Base-by-base conservation (phyloP, 495 filamentous ascomycete genomes). In the Neurospora sp. region DNA sequence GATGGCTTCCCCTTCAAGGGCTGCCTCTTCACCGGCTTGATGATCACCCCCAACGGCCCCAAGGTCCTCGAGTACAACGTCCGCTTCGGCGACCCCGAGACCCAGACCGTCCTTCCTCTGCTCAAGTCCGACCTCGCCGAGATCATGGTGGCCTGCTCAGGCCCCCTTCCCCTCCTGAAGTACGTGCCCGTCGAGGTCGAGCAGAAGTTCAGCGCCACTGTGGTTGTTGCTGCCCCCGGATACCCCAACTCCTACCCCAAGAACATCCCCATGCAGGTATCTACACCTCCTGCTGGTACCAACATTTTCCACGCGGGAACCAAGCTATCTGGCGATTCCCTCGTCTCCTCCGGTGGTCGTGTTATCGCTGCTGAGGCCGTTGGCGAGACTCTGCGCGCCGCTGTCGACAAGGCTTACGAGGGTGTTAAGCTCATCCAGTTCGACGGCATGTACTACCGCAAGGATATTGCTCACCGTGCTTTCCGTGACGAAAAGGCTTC, bases 11-110 rank as follows among this genome's bases (percentile, higher is more conserved):
- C 93, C 41, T 97, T 98, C 78, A 86, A 89, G 71, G 96, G 96
- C 74, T 89, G 94, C 70, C 87, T 99, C 27, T 99, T 98, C 82
- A 98, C 96, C 10, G 96, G 96, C 39, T 83, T 98, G 6, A 99
- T 98, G 96, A 92, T 99, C 83, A 97, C 94, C 61, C 87, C 90
- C 76, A 82, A 87, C 74, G 96, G 96, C 1, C 79, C 96, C 6
- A 96, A 94, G 83, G 90, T 92, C 8, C 88, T 99, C 38, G 96
- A 99, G 82, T 99, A 99, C 83, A 99, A 99, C 76, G 94, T 97
- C 69, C 90, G 96, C 71, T 97, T 97, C 74, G 96, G 96, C 40
- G 95, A 99, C 76, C 96, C 96, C 22, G 96, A 99, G 82, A 97
- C 94, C 0, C 95, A 99, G 83, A 98, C 93, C 12, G 86, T 97